Evolutionary conservation across 306 rosid species (phyloP), one percentile per base, ranked within the genome.

Genomic region (Begonia peltatifolia): DNA sequence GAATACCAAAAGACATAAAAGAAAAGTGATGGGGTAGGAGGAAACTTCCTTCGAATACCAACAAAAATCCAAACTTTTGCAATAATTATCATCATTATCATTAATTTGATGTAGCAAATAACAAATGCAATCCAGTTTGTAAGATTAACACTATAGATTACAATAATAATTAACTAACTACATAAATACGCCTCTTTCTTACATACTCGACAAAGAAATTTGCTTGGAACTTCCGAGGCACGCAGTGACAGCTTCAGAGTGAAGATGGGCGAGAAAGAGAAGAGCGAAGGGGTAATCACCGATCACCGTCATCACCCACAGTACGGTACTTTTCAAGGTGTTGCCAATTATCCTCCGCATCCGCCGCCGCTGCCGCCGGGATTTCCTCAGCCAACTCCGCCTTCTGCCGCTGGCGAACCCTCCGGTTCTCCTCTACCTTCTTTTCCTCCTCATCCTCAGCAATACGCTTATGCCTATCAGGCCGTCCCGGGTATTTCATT

Each of bases 321-420:
- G 60, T 90, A 90, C 59, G 99, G 99, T 36, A 90, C 94, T 22
- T 90, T 90, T 77, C 95, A 90, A 66, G 99, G 99, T 12, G 99
- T 83, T 14, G 74, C 94, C 53, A 80, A 71, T 77, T 80, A 80
- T 52, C 94, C 94, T 43, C 87, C 79, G 38, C 47, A 0, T 2
- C 36, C 36, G 38, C 38, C 9, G 38, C 38, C 38, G 38, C 5
- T 1, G 5, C 38, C 48, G 48, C 66, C 72, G 18, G 94, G 87
- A 12, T 83, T 83, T 46, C 87, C 96, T 9, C 94, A 76, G n/a
- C 96, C 38, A 30, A 3, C 38, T 30, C 38, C 7, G 38, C 38
- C 38, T 30, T 30, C 8, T 5, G 38, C 38, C 38, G 38, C 8
- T 7, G 38, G 38, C 6, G 38, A 30, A 7, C 38, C 72, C 25